Base-by-base conservation (phyloP, 306 rosid species). In the Myrica gale region DNA sequence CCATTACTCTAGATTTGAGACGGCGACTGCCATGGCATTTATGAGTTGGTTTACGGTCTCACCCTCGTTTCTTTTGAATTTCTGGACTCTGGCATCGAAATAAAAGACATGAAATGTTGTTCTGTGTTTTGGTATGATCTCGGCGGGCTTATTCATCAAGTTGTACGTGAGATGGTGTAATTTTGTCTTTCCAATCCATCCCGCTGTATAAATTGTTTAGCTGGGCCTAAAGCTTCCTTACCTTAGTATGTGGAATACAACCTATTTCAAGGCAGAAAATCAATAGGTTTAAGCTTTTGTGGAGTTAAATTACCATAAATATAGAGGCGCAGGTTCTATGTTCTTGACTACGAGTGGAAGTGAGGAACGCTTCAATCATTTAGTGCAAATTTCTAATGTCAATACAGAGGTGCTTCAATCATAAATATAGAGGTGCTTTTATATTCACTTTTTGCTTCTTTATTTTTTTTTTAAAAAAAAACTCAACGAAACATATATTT, bases 21-120 rank as follows among this genome's bases (percentile, higher is more conserved):
- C 80, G 5, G 90, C 90, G 4, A 85, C 86, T 5, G 88, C 90
- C 53, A 87, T 89, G 89, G 90, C 90, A 51, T 89, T 83, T 60
- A 68, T 89, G 85, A 79, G 89, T 73, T 89, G 90, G 90, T 89
- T 89, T 78, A 83, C 87, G 39, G 84, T 85, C 63, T 76, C 86
- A 0, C 87, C 89, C 4, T 89, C 90, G 6, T 89, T 83, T 74
- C 75, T 89, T 79, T 67, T 89, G 78, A 86, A 87, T 81, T 87
- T 86, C 82, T 89, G 90, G 93, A 82, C 85, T 4, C 72, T 89
- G 71, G 93, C 89, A 47, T 87, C 89, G 77, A 84, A 82, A 79
- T 87, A 79, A 82, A 16, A 50, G 13, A 45, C 11, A 19, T 63
- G 32, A 10, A 56, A 15, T 45, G 48, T 10, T 15, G 44, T 68